A percentile compares a stretch with the other conserved stretches of the same genome.
Conservation (phyloP, 768 basidiomycete genomes). For the Boletellus emodensis region DNA sequence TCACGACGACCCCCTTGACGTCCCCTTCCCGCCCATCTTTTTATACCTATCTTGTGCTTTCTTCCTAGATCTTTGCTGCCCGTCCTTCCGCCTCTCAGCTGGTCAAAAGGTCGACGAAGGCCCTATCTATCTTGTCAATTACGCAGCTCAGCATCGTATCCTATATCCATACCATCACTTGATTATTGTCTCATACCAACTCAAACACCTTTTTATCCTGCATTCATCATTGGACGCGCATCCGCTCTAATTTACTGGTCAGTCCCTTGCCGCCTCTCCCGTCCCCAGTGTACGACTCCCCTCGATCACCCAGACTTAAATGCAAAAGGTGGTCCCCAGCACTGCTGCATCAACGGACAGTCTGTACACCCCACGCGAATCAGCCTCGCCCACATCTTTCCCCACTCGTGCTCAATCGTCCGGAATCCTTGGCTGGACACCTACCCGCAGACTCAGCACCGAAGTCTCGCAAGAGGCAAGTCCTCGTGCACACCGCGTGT, state of each 20-base stretch:
- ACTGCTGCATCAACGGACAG: slow-evolving; percentile 39
- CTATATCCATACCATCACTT: slow-evolving; percentile 41
- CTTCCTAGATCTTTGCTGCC: slow-evolving; percentile 37
- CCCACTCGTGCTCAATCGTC: slow-evolving; percentile 30
- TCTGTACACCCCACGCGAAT: slow-evolving; percentile 36
- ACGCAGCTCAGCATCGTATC: slow-evolving; percentile 38
- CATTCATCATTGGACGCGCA: slow-evolving; percentile 42
- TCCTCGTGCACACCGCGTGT: slow-evolving; percentile 24
- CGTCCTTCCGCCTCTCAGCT: slow-evolving; percentile 33
- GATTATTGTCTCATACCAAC: slow-evolving; percentile 46
- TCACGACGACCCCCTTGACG: slow-evolving; percentile 63
- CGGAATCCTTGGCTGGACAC: slow-evolving; percentile 46
- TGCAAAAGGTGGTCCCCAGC: slow-evolving; percentile 67
- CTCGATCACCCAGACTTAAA: slow-evolving; percentile 46
- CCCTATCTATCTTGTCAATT: slow-evolving; percentile 38
- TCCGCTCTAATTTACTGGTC: slow-evolving; percentile 47
- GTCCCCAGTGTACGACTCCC: slow-evolving; percentile 20
- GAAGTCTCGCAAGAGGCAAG: slow-evolving; percentile 46
- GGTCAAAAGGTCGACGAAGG: slow-evolving; percentile 36
- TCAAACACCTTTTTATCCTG: slow-evolving; percentile 44
- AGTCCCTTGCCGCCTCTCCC: slow-evolving; percentile 20
- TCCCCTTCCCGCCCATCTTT: slow-evolving; percentile 40
- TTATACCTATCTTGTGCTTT: slow-evolving; percentile 52
- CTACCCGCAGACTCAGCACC: slow-evolving; percentile 33
- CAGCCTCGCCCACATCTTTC: slow-evolving; percentile 30